Evolutionary conservation across 345 rosid genomes (phyloP).

Genomic region (Trapa bicornis): DNA sequence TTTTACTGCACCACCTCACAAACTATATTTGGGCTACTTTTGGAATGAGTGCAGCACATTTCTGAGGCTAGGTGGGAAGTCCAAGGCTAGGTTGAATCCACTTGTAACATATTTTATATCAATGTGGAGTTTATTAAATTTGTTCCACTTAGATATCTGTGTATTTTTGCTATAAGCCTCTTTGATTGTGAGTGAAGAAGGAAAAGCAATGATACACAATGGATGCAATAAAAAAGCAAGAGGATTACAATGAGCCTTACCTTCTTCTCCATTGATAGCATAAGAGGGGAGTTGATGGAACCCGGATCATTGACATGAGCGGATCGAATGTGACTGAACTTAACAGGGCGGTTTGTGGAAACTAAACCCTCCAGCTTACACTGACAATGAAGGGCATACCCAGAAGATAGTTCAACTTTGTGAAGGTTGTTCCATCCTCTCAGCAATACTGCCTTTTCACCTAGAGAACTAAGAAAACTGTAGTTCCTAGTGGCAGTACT

Average conservation of each 20-base stretch:
- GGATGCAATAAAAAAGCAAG: neutral
- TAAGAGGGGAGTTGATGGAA: constrained; percentile 69
- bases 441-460: neutral
- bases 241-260: constrained; percentile 14
- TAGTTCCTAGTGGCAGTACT: neutral
- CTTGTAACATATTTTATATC: neutral
- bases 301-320: constrained; percentile 73
- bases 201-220: neutral
- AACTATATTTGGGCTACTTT: neutral
- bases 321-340: constrained; percentile 37
- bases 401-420: neutral
- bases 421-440: neutral
- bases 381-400: neutral
- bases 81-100: neutral
- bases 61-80: neutral
- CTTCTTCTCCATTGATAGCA: constrained; percentile 87
- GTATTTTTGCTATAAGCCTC: neutral
- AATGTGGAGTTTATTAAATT: neutral
- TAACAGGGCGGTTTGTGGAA: constrained; percentile 1
- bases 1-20: neutral
- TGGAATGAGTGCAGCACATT: neutral
- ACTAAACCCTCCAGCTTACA: constrained; percentile 1
- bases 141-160: neutral
- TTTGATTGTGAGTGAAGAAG: neutral
- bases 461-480: neutral